A percentile compares a stretch with the other conserved stretches of the same genome.
These are phyloP conservation scores for Thinopyrum elongatum DNA, from an alignment of 176 grass and related monocot genomes.

Conservation along the genomic window DNA sequence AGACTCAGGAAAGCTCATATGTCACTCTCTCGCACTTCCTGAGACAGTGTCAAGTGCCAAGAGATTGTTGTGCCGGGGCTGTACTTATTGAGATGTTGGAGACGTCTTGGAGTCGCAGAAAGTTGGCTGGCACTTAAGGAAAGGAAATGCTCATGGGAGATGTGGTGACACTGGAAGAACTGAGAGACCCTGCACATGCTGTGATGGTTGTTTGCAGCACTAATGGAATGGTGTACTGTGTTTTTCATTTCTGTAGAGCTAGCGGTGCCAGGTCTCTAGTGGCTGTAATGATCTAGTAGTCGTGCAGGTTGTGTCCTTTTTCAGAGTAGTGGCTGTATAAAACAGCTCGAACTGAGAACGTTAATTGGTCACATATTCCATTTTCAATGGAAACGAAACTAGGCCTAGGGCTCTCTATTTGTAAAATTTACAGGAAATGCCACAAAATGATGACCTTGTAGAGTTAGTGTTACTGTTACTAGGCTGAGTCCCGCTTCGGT, in stretches of 20 bases:
- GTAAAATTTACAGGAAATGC: not conserved
- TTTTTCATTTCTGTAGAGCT: not conserved
- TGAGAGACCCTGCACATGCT: not conserved
- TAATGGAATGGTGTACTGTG: not conserved
- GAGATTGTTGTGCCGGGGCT: not conserved
- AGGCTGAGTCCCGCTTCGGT: too few relatives aligned
- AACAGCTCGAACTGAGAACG: not conserved
- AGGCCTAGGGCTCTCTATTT: not conserved
- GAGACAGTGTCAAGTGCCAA: not conserved
- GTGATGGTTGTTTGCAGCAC: not conserved
- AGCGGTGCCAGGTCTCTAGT: too few relatives aligned
- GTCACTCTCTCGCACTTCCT: conserved; percentile 63
- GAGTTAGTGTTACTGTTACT: not conserved
- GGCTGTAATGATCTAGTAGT: not conserved
- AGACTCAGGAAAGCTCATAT: conserved; percentile 60
- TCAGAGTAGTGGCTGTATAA: not conserved
- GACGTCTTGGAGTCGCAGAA: not conserved
- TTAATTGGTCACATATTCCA: not conserved
- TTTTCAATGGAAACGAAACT: not conserved
- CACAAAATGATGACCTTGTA: not conserved
- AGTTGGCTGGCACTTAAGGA: not conserved
- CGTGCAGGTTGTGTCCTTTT: not conserved
- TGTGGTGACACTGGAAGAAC: not conserved
- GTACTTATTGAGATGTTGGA: not conserved
- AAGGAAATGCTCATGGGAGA: not conserved